These are phyloP conservation scores for Prunus dulcis DNA, from an alignment of 306 rosid genomes.

Conservation along the genomic window DNA sequence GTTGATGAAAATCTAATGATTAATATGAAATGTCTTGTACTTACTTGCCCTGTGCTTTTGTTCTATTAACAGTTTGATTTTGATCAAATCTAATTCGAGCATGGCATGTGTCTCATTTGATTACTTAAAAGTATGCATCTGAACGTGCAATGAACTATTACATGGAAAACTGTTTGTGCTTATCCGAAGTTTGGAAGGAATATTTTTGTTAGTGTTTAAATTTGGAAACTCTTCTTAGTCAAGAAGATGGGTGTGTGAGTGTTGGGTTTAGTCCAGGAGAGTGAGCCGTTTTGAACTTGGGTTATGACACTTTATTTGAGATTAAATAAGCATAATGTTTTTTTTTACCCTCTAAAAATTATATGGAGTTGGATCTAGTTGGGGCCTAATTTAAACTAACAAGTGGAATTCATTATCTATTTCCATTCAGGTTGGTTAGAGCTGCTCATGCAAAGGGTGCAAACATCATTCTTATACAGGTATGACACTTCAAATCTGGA, in stretches of 20 bases:
- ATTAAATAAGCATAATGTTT: neutral
- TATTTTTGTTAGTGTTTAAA: neutral
- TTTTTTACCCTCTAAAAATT: neutral
- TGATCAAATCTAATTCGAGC: neutral
- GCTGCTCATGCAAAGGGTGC: slow-evolving; percentile 84
- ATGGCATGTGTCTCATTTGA: neutral
- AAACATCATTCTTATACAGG: slow-evolving; percentile 87
- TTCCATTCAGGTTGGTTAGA: slow-evolving; percentile 70
- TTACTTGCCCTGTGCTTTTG: neutral
- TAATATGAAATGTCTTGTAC: neutral
- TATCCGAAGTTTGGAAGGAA: neutral
- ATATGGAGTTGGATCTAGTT: neutral
- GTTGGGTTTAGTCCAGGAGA: neutral
- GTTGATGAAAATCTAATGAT: neutral
- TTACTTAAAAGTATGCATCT: neutral
- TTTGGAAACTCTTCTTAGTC: neutral
- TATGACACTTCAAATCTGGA: slow-evolving; percentile 13
- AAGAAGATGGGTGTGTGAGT: neutral
- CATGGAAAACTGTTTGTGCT: neutral
- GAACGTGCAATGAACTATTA: neutral
- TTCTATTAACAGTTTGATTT: neutral
- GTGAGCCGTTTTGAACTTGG: neutral
- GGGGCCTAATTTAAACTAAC: neutral
- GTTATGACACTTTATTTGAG: neutral
- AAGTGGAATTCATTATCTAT: neutral